A percentile compares a stretch with the other conserved stretches of the same genome.
Conservation (phyloP, 202 grass and related monocot species). For the Miscanthus sacchariflorus region DNA sequence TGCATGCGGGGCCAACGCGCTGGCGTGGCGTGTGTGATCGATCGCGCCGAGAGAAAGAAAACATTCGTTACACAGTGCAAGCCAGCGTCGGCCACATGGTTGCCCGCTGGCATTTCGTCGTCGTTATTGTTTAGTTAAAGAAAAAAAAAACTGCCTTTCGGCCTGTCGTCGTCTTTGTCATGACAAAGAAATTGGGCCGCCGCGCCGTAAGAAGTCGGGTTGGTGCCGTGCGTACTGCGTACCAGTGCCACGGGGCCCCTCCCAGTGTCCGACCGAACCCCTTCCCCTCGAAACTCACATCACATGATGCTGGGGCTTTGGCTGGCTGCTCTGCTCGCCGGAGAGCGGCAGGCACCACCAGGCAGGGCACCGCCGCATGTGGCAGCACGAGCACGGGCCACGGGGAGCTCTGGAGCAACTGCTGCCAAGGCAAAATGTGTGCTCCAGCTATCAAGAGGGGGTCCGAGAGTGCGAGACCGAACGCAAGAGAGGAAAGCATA, state of each 20-base stretch:
- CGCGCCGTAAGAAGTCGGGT: neutral
- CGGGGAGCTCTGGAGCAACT: no score
- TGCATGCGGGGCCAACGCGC: no score
- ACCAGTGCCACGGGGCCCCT: neutral
- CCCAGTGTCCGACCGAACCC: no score
- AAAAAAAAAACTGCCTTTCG: neutral
- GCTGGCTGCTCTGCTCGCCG: neutral
- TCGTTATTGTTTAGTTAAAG: no score
- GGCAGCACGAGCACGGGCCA: no score
- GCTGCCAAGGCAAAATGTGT: neutral
- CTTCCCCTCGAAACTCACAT: no score
- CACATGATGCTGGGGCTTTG: constrained; percentile 2
- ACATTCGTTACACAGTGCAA: neutral
- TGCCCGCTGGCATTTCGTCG: no score
- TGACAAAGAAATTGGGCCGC: neutral
- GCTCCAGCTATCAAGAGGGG: neutral
- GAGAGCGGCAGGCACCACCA: no score
- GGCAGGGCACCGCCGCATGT: neutral
- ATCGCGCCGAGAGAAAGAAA: neutral
- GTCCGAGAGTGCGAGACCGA: neutral
- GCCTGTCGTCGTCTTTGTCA: neutral
- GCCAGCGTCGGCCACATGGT: neutral
- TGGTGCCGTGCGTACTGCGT: neutral
- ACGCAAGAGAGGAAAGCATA: no score
- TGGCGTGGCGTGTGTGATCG: neutral